A percentile compares a stretch with the other conserved stretches of the same genome.
phyloP scores from a whole-genome alignment of 2,329 filamentous ascomycete species.

The Mycosphaerella sp. region DNA sequence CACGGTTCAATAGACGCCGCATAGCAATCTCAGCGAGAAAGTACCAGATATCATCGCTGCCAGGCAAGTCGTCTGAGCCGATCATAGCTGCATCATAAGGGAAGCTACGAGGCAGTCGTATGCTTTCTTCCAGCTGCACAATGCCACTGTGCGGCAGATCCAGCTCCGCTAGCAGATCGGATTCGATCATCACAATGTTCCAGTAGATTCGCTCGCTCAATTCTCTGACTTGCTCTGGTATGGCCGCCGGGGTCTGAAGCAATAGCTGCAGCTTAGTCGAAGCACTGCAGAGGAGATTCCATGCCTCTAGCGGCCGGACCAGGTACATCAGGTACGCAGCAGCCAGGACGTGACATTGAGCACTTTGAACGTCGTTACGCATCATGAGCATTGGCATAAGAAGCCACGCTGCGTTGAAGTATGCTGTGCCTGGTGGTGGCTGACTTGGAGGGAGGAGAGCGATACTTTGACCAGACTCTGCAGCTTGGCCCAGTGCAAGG shows the following conservation, averaged over 20 bases:
- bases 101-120: slow-evolving; percentile 71
- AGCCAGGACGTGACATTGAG: slow-evolving; percentile 73
- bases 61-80: slow-evolving; percentile 32
- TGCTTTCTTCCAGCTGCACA: slow-evolving; percentile 72
- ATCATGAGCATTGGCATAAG: slow-evolving; percentile 73
- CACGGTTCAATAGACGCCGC: slow-evolving; percentile 55
- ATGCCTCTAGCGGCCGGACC: slow-evolving; percentile 74
- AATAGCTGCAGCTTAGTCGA: slow-evolving; percentile 76
- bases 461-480: slow-evolving; percentile 63
- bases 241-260: slow-evolving; percentile 63
- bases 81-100: slow-evolving; percentile 59
- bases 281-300: slow-evolving; percentile 71
- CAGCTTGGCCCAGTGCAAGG: slow-evolving; percentile 69
- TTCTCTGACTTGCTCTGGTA: slow-evolving; percentile 64
- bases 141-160: slow-evolving; percentile 78
- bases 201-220: slow-evolving; percentile 74
- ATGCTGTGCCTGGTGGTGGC: slow-evolving; percentile 68
- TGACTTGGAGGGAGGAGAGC: slow-evolving; percentile 62
- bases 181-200: slow-evolving; percentile 76
- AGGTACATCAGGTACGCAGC: slow-evolving; percentile 79
- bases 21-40: slow-evolving; percentile 78
- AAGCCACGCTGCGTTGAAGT: slow-evolving; percentile 75
- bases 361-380: slow-evolving; percentile 67
- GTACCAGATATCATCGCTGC: slow-evolving; percentile 76
- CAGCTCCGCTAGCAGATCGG: slow-evolving; percentile 68